Evolutionary conservation across 177 flowering plant genomes (phyloP), one percentile per base, ranked within the genome.

Genomic region (Vitis hybrid): DNA sequence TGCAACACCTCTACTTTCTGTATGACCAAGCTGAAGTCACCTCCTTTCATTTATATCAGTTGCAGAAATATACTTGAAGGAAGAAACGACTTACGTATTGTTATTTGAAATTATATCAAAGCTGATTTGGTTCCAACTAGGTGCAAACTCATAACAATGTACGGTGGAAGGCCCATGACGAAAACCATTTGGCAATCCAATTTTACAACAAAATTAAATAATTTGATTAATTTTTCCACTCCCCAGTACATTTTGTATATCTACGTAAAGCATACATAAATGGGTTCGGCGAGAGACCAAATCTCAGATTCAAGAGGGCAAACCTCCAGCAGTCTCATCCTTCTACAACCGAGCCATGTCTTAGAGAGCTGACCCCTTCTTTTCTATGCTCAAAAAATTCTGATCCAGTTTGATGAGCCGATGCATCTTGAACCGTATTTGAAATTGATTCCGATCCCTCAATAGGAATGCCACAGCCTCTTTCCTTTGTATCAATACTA

Each of bases 401-500:
- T 16, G 50, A 14, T 26, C 62, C 70, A 8, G 55, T 67, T 64
- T 65, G 76, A 68, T 63, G 64, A 31, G 66, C 48, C 0, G 74
- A 55, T 29, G 59, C 26, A 18, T 60, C 76, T 12, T 0, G 49
- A 20, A 48, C 52, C 15, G 39, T 19, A 64, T 49, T 74, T 19
- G 80, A 61, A 11, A 22, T 55, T 20, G 75, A 61, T 45, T 74
- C 77, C 49, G 74, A 59, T 61, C 68, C 79, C 18, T 68, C 77
- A 13, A 52, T 50, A 20, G 67, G 26, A 48, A 53, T 65, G 13
- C 76, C 16, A 22, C 9, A 33, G 31, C 61, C 64, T 61, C 77
- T 77, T 48, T 63, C 77, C 74, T 71, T 85, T n/a, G 73, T 2
- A 6, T 84, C 87, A 1, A 74, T 61, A 50, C 58, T 77, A 12